Percentiles rank a stretch among this genome's conserved stretches.
Conservation (phyloP, 768 basidiomycete genomes). For the Austroboletus festivus region DNA sequence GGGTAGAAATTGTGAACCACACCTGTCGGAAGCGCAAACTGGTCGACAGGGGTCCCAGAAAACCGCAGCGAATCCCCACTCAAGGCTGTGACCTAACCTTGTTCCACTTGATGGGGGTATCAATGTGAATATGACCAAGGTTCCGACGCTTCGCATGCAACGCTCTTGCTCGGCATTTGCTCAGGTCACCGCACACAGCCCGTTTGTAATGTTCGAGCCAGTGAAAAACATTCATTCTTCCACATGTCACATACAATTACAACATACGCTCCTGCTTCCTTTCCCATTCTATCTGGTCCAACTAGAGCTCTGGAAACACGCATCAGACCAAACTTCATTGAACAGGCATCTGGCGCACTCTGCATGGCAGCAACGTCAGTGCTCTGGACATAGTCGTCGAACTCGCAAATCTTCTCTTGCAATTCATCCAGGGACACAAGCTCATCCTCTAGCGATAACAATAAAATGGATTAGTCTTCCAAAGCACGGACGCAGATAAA, state of each 20-base stretch:
- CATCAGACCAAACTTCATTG: neutral
- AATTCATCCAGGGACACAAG: constrained; percentile 90
- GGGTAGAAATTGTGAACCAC: constrained; percentile 9
- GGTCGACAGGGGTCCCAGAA: constrained; percentile 8
- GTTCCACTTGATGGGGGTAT: constrained; percentile 25
- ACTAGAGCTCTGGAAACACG: constrained; percentile 22
- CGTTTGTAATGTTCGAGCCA: neutral
- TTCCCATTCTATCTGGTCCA: constrained; percentile 5
- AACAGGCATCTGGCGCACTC: constrained; percentile 43
- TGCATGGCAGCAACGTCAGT: constrained; percentile 93
- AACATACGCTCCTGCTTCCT: constrained; percentile 4
- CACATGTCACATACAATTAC: constrained; percentile 4
- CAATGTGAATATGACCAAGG: constrained; percentile 10
- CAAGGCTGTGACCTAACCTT: constrained; percentile 31
- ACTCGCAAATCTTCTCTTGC: constrained; percentile 84
- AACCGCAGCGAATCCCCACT: constrained; percentile 20
- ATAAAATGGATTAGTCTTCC: neutral
- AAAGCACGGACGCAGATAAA: neutral
- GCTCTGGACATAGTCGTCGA: constrained; percentile 89
- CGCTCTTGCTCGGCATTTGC: constrained; percentile 9
- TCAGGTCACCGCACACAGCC: constrained; percentile 23
- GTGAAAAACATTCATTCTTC: neutral
- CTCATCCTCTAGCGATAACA: constrained; percentile 76
- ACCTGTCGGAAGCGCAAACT: constrained; percentile 17
- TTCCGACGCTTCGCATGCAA: constrained; percentile 6